These are phyloP conservation scores for Colletotrichum lentis DNA, from an alignment of 2,329 filamentous ascomycete species.

Conservation along the genomic window DNA sequence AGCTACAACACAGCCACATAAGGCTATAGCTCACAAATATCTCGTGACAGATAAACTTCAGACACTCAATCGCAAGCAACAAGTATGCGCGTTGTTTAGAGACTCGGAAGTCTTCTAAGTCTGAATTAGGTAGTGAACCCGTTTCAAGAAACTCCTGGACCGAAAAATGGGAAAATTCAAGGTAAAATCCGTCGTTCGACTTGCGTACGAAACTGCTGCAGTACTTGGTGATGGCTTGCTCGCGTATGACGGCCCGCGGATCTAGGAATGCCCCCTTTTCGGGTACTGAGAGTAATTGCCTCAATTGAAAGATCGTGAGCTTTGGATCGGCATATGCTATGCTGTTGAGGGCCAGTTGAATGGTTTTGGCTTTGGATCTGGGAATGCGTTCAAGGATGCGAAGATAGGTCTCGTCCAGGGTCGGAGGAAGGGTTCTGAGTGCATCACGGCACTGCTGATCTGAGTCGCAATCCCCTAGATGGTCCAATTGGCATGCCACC, in stretches of 20 bases:
- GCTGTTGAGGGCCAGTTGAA: neutral
- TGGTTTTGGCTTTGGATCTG: accelerated
- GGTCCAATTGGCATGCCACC: conserved; percentile 24
- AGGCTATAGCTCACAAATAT: too few relatives aligned
- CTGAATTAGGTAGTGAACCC: neutral
- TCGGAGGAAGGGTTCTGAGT: neutral
- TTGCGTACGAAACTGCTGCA: conserved; percentile 10
- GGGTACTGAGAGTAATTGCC: neutral
- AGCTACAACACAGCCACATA: too few relatives aligned
- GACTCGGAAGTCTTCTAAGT: neutral
- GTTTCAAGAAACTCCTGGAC: conserved; percentile 6
- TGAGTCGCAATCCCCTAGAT: neutral
- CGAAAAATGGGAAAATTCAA: conserved; percentile 24
- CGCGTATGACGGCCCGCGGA: neutral
- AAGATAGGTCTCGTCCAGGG: neutral
- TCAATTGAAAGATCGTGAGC: neutral
- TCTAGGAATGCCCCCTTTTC: neutral
- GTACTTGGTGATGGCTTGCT: neutral
- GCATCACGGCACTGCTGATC: conserved; percentile 8
- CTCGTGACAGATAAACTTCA: too few relatives aligned
- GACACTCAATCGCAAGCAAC: neutral
- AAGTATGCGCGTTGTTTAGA: neutral
- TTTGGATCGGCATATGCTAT: neutral
- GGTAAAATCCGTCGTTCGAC: neutral
- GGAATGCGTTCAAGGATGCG: neutral